Percentiles rank a stretch among this genome's conserved stretches.
These are phyloP conservation scores for Luffa acutangula DNA, from an alignment of 306 rosid genomes.

Conservation along the genomic window DNA sequence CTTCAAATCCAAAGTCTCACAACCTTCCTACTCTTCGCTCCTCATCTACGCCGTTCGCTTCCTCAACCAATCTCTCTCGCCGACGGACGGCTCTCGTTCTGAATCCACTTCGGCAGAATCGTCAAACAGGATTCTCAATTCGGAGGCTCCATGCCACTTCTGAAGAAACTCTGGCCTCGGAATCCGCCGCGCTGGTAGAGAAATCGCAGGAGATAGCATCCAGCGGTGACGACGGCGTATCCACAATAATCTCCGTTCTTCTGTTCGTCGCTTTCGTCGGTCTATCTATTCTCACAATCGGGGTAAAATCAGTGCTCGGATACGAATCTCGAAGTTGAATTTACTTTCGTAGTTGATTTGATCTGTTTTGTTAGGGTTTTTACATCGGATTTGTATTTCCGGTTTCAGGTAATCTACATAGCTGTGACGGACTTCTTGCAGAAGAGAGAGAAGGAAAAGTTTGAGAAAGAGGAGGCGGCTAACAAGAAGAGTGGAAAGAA, in stretches of 20 bases:
- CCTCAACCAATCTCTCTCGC: slow-evolving; percentile 12
- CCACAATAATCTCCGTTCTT: slow-evolving; percentile 42
- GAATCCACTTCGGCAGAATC: slow-evolving; percentile 13
- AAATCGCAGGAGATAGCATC: slow-evolving; percentile 39
- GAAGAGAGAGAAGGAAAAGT: slow-evolving; percentile 81
- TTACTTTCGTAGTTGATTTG: neutral
- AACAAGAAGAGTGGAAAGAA: slow-evolving; percentile 32
- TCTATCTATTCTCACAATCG: slow-evolving; percentile 56
- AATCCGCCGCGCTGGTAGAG: slow-evolving; percentile 29
- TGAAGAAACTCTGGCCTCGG: slow-evolving; percentile 29
- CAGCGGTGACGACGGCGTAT: slow-evolving; percentile 31
- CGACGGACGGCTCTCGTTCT: slow-evolving; percentile 11
- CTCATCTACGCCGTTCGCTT: slow-evolving; percentile 12
- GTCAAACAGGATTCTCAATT: slow-evolving; percentile 5
- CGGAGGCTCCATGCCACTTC: slow-evolving; percentile 27
- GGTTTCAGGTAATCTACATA: slow-evolving; percentile 59
- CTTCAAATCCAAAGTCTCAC: slow-evolving; percentile 15
- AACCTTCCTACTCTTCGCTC: slow-evolving; percentile 10
- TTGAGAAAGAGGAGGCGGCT: slow-evolving; percentile 59
- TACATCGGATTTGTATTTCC: neutral
- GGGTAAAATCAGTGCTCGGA: slow-evolving; percentile 32
- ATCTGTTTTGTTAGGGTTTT: neutral
- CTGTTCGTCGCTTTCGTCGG: slow-evolving; percentile 67
- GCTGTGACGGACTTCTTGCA: slow-evolving; percentile 71
- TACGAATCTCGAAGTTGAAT: neutral